These are phyloP conservation scores for Vigna unguiculata DNA, from an alignment of 306 rosid species.

Conservation along the genomic window DNA sequence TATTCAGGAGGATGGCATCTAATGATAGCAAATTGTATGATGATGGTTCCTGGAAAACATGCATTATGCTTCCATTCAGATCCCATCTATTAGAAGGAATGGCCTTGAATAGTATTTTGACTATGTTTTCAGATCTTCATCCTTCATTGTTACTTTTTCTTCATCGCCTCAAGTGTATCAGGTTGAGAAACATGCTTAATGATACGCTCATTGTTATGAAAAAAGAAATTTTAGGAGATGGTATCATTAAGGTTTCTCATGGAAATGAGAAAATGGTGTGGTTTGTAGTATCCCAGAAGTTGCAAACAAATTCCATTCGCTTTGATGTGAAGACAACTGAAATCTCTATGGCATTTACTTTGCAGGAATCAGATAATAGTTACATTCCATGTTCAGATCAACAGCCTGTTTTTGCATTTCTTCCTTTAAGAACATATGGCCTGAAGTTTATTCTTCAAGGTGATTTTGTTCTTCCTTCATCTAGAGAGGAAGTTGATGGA, in stretches of 20 bases:
- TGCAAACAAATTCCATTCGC: conserved; percentile 65
- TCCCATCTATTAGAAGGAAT: conserved; percentile 66
- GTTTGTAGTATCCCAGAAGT: conserved; percentile 82
- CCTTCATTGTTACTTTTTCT: conserved; percentile 93
- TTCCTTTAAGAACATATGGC: conserved; percentile 92
- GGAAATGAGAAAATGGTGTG: conserved; percentile 87
- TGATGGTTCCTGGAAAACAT: conserved; percentile 76
- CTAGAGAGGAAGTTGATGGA: conserved; percentile 98
- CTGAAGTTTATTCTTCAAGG: conserved; percentile 95
- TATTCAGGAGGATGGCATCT: conserved; percentile 67
- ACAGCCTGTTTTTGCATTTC: conserved; percentile 95
- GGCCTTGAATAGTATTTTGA: conserved; percentile 61
- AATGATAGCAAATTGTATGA: conserved; percentile 54
- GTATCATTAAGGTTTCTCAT: conserved; percentile 77
- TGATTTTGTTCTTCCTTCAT: conserved; percentile 96
- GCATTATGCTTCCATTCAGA: conserved; percentile 91
- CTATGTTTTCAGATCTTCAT: conserved; percentile 93
- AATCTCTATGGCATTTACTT: conserved; percentile 88
- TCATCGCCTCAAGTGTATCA: conserved; percentile 89
- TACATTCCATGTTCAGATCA: conserved; percentile 70
- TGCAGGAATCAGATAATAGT: conserved; percentile 66
- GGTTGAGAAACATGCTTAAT: conserved; percentile 71
- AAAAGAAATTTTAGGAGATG: conserved; percentile 80
- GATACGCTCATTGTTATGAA: conserved; percentile 77
- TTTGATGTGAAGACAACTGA: conserved; percentile 77